phyloP scores from a whole-genome alignment of 257 asterid genomes.

The Oldenlandia corymbosa region DNA sequence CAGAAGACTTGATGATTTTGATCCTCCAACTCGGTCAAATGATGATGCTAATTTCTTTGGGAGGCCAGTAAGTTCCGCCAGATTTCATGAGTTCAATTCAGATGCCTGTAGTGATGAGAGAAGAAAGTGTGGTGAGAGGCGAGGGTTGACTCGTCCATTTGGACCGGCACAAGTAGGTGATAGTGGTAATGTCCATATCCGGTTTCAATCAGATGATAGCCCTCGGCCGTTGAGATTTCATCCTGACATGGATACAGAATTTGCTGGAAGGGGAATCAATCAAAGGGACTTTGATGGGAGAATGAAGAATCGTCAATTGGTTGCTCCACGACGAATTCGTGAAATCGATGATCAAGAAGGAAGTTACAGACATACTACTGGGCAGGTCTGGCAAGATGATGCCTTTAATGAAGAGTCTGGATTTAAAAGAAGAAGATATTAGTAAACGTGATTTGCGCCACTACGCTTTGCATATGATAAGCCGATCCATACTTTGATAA shows the following conservation, averaged over 20 bases:
- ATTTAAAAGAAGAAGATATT: conserved; percentile 73
- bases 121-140: conserved; percentile 64
- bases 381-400: conserved; percentile 63
- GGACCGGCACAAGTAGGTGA: conserved; percentile 48
- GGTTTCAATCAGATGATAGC: conserved; percentile 49
- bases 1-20: conserved; percentile 53
- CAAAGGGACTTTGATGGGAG: conserved; percentile 77
- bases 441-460: conserved; percentile 26
- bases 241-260: conserved; percentile 49
- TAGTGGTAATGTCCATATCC: conserved; percentile 41
- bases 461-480: neutral
- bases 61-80: conserved; percentile 37
- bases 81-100: conserved; percentile 40
- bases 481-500: neutral
- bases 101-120: conserved; percentile 60
- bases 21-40: conserved; percentile 54
- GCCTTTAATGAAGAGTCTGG: conserved; percentile 48
- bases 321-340: conserved; percentile 45
- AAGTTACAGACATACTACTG: conserved; percentile 45
- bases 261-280: conserved; percentile 55
- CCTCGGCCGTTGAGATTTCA: conserved; percentile 61
- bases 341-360: conserved; percentile 60
- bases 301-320: conserved; percentile 44
- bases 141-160: conserved; percentile 43
- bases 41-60: conserved; percentile 49